Percentiles rank a stretch among this genome's conserved stretches.
Conservation (phyloP, 768 basidiomycete species). For the Boletus insuetus region DNA sequence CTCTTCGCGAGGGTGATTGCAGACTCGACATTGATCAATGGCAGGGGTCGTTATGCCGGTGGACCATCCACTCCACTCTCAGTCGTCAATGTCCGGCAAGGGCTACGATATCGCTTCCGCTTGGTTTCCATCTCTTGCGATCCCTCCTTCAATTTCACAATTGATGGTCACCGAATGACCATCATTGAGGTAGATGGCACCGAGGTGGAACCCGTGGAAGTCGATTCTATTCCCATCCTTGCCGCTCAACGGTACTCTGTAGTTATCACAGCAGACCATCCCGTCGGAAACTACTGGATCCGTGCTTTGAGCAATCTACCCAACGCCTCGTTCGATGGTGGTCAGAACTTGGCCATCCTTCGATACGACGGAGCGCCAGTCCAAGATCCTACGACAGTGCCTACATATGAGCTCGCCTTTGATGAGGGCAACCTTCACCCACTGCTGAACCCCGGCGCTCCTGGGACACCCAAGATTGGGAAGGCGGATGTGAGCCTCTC, state of each 20-base stretch:
- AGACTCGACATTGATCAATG: conserved; percentile 51
- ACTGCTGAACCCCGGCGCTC: not conserved
- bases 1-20: not conserved
- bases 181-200: conserved; percentile 1
- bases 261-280: conserved; percentile 13
- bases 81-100: conserved; percentile 40
- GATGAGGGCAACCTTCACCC: not conserved
- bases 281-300: conserved; percentile 56
- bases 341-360: not conserved
- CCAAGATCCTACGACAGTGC: not conserved
- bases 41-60: conserved; percentile 42
- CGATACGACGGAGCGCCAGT: not conserved
- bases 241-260: conserved; percentile 29
- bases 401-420: not conserved
- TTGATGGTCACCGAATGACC: conserved; percentile 1
- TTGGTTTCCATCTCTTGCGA: conserved; percentile 49
- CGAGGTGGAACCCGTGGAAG: not conserved
- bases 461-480: not conserved
- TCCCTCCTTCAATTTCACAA: conserved; percentile 11
- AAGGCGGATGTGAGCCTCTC: not conserved
- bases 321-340: not conserved
- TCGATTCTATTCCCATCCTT: not conserved
- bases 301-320: conserved; percentile 38
- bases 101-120: conserved; percentile 52
- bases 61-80: conserved; percentile 42